phyloP scores from a whole-genome alignment of 1,284 basidiomycete genomes.

The Tilletia walkeri region DNA sequence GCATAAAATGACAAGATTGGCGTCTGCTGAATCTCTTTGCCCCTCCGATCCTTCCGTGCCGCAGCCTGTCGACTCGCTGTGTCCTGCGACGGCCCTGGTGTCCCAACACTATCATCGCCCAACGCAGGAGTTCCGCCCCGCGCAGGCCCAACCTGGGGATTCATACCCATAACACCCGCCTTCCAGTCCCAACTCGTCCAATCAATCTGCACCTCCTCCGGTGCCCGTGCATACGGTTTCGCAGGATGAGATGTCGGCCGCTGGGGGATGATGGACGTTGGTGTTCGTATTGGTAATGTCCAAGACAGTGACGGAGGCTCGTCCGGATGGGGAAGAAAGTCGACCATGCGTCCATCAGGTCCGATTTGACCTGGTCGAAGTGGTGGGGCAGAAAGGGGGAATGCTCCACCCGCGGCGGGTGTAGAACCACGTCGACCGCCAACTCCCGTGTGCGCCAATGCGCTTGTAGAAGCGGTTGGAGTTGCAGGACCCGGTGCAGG shows the following conservation, averaged over 20 bases:
- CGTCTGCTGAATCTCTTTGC: constrained; percentile 36
- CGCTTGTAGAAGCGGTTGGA: neutral
- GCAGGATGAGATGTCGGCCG: constrained; percentile 7
- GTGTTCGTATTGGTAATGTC: neutral
- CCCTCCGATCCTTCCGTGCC: constrained; percentile 8
- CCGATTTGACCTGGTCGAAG: constrained; percentile 2
- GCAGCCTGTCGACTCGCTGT: neutral
- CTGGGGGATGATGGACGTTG: constrained; percentile 7
- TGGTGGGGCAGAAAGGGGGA: neutral
- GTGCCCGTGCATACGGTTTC: constrained; percentile 8
- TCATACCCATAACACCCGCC: constrained; percentile 15
- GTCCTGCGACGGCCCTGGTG: constrained; percentile 9
- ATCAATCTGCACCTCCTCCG: constrained; percentile 15
- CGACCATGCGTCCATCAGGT: constrained; percentile 15
- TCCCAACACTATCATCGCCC: constrained; percentile 1
- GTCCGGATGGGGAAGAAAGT: constrained; percentile 8
- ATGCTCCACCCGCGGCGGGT: neutral
- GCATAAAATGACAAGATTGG: constrained; percentile 50
- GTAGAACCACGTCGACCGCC: neutral
- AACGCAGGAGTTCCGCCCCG: constrained; percentile 6
- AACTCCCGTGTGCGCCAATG: neutral
- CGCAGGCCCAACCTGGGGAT: constrained; percentile 1
- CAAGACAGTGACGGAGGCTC: constrained; percentile 5
- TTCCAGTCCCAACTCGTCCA: constrained; percentile 16
- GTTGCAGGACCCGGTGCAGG: neutral